A percentile compares a stretch with the other conserved stretches of the same genome.
Evolutionary conservation across 176 grass and related monocot genomes (phyloP).

Genomic region (Canna indica): DNA sequence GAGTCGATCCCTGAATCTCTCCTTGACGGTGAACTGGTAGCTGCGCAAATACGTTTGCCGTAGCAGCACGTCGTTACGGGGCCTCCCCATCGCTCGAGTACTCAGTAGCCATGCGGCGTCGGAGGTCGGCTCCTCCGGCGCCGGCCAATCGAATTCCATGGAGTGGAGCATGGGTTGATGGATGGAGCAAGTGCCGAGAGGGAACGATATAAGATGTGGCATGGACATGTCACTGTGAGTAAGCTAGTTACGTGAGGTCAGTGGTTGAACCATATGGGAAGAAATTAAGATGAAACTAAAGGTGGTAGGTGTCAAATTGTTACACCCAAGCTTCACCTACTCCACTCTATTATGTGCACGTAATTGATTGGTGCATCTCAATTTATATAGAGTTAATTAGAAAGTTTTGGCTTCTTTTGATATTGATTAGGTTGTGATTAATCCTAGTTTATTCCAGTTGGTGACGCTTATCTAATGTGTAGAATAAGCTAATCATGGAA

Average conservation of each 20-base stretch:
- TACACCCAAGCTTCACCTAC: background rate
- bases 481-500: no score
- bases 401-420: background rate
- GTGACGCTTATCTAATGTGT: no score
- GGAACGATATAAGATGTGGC: background rate
- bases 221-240: background rate
- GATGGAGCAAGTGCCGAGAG: background rate
- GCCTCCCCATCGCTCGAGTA: no score
- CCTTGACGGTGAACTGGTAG: slow-evolving; percentile 33
- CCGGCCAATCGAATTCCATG: background rate
- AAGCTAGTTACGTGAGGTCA: background rate
- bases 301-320: background rate
- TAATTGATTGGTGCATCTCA: background rate
- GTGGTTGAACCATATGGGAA: background rate
- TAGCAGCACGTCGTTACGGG: slow-evolving; percentile 20
- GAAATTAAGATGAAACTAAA: background rate
- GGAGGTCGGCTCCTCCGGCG: background rate
- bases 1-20: slow-evolving; percentile 7
- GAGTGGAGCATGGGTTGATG: background rate
- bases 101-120: background rate
- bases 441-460: background rate
- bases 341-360: background rate
- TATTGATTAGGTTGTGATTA: background rate
- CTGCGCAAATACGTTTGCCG: slow-evolving; percentile 43
- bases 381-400: no score